phyloP scores from a whole-genome alignment of 768 basidiomycete genomes.

The Hericium erinaceus region DNA sequence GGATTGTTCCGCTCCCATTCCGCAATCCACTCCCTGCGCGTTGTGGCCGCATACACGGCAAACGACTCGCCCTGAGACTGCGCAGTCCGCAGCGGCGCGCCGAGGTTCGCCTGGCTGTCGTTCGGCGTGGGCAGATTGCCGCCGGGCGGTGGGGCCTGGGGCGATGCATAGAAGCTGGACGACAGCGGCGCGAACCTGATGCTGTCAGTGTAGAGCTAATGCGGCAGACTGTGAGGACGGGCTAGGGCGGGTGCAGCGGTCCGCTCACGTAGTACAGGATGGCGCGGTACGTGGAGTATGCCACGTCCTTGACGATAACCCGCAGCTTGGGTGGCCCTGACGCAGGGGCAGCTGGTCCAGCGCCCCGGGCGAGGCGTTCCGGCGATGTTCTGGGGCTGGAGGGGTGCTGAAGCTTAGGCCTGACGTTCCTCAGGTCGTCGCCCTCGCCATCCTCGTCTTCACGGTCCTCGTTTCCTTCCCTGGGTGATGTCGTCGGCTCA shows the following conservation, averaged over 20 bases:
- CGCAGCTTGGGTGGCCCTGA: constrained; percentile 39
- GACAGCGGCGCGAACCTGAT: constrained; percentile 80
- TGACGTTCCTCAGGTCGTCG: constrained; percentile 19
- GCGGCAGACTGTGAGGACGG: neutral
- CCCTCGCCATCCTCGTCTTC: constrained; percentile 2
- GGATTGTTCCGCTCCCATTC: constrained; percentile 57
- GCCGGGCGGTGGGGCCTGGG: constrained; percentile 5
- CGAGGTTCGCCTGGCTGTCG: constrained; percentile 26
- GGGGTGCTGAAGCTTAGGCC: constrained; percentile 27
- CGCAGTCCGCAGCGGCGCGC: constrained; percentile 7
- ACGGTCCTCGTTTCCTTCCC: constrained; percentile 15
- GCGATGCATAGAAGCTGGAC: constrained; percentile 43
- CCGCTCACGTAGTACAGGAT: constrained; percentile 63
- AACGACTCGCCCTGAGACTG: constrained; percentile 14
- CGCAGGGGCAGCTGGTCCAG: neutral
- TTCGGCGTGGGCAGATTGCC: constrained; percentile 18
- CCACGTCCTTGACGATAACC: constrained; percentile 46
- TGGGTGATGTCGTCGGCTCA: constrained; percentile 18
- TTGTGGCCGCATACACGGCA: constrained; percentile 19
- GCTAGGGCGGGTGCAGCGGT: neutral
- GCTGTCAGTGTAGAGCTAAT: constrained; percentile 74
- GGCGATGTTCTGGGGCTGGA: constrained; percentile 28
- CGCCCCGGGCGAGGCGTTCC: neutral
- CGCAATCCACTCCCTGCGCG: constrained; percentile 62
- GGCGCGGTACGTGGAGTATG: constrained; percentile 55